Evolutionary conservation across 371 early-diverging fungal species (phyloP).

Genomic region (Apophysomyces trapeziformis): DNA sequence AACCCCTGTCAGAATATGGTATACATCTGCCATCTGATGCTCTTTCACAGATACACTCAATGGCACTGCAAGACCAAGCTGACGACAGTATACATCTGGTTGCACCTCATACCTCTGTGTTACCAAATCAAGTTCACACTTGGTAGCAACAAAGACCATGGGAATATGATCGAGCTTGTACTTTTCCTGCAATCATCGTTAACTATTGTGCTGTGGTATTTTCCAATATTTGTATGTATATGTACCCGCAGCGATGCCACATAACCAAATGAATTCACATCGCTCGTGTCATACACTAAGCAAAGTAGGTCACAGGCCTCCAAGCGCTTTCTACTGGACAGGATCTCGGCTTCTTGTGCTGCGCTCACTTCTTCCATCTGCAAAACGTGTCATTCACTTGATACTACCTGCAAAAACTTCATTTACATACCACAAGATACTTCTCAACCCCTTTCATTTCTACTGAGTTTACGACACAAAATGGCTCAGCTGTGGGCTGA

Average conservation of each 20-base stretch:
- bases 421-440: constrained; percentile 79
- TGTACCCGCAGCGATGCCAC: constrained; percentile 81
- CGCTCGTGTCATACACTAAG: constrained; percentile 94
- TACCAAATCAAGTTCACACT: constrained; percentile 90
- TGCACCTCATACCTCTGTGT: constrained; percentile 80
- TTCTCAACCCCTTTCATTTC: constrained; percentile 93
- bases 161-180: constrained; percentile 87
- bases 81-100: constrained; percentile 92
- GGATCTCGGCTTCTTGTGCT: constrained; percentile 75
- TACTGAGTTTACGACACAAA: constrained; percentile 90
- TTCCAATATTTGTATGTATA: not conserved
- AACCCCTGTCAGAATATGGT: constrained; percentile 80
- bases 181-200: constrained; percentile 57
- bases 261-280: constrained; percentile 92
- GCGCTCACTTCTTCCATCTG: constrained; percentile 92
- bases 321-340: constrained; percentile 77
- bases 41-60: constrained; percentile 88
- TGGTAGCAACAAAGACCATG: constrained; percentile 90
- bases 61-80: constrained; percentile 83
- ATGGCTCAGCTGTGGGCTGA: constrained; percentile 74
- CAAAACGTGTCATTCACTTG: not conserved
- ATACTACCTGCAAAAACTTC: not conserved
- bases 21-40: constrained; percentile 85
- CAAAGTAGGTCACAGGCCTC: constrained; percentile 91
- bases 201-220: not conserved